Conservation (phyloP, 805 yeast species). For the Lipomyces orientalis region DNA sequence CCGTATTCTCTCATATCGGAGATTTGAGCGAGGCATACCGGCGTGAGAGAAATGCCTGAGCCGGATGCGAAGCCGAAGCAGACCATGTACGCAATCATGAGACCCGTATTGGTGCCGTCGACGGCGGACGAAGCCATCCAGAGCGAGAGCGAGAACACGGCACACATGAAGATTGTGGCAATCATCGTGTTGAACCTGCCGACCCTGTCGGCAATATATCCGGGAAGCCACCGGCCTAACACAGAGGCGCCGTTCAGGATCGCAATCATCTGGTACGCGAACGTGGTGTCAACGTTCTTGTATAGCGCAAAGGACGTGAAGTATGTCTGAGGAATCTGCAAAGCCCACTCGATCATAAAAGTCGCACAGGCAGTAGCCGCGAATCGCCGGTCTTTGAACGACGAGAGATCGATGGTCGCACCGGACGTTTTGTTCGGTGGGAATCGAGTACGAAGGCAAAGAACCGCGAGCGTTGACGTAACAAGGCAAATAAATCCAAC, state of each 20-base stretch:
- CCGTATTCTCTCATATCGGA: constrained; percentile 71
- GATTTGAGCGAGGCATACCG: constrained; percentile 71
- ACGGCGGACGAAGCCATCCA: constrained; percentile 64
- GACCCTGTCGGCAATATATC: constrained; percentile 56
- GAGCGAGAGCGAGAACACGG: constrained; percentile 56
- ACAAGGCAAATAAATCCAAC: constrained; percentile 49
- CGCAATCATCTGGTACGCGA: constrained; percentile 52
- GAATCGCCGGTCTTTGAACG: constrained; percentile 42
- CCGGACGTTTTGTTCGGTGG: constrained; percentile 4
- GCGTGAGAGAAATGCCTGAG: constrained; percentile 66
- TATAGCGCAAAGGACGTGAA: constrained; percentile 42
- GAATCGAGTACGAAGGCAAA: constrained; percentile 49
- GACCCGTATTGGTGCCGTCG: constrained; percentile 49
- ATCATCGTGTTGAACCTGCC: constrained; percentile 67
- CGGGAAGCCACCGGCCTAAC: constrained; percentile 62
- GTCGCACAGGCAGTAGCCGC: constrained; percentile 40
- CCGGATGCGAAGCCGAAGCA: constrained; percentile 66
- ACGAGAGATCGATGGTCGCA: constrained; percentile 33
- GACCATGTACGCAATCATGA: constrained; percentile 58
- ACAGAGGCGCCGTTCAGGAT: constrained; percentile 57
- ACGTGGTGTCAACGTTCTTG: constrained; percentile 40
- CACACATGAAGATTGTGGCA: constrained; percentile 53
- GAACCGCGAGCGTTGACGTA: constrained; percentile 44
- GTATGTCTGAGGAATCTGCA: constrained; percentile 46
- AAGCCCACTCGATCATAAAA: constrained; percentile 42